Percentiles rank a stretch among this genome's conserved stretches.
phyloP scores from a whole-genome alignment of 1,284 basidiomycete species.

The Stygiomarasmius scandens region DNA sequence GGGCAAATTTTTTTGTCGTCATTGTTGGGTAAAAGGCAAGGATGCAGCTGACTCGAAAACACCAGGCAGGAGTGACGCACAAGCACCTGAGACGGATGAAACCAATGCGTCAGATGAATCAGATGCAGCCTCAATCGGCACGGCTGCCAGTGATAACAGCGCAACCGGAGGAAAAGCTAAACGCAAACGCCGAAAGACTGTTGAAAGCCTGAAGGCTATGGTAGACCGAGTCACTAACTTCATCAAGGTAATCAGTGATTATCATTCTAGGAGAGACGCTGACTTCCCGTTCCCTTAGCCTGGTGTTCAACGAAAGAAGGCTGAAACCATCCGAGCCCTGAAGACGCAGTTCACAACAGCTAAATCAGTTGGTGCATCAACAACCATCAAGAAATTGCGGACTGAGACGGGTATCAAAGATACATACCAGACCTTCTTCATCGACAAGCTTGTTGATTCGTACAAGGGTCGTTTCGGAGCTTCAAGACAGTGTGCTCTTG shows the following conservation, averaged over 20 bases:
- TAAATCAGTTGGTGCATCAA: conserved; percentile 16
- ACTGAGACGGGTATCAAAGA: conserved; percentile 33
- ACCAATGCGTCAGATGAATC: background rate
- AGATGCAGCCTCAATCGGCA: background rate
- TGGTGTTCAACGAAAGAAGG: background rate
- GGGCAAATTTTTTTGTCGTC: conserved; percentile 42
- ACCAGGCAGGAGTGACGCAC: background rate
- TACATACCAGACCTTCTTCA: conserved; percentile 26
- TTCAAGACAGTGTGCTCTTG: conserved; percentile 19
- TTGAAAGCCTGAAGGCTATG: background rate
- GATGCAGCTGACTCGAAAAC: background rate
- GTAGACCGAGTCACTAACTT: background rate
- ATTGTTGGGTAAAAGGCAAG: conserved; percentile 34
- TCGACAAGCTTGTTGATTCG: conserved; percentile 23
- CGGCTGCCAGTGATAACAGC: background rate
- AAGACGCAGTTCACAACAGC: conserved; percentile 21
- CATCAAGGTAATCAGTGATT: background rate
- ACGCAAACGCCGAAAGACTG: background rate
- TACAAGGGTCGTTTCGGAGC: conserved; percentile 19
- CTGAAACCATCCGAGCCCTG: conserved; percentile 22
- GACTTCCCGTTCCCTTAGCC: background rate
- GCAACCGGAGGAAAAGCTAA: background rate
- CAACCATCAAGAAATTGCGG: conserved; percentile 18
- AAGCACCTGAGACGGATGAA: background rate
- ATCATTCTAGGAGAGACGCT: background rate